These are phyloP conservation scores for Didymellaceae sp. DNA, from an alignment of 2,329 filamentous ascomycete species.

Conservation along the genomic window DNA sequence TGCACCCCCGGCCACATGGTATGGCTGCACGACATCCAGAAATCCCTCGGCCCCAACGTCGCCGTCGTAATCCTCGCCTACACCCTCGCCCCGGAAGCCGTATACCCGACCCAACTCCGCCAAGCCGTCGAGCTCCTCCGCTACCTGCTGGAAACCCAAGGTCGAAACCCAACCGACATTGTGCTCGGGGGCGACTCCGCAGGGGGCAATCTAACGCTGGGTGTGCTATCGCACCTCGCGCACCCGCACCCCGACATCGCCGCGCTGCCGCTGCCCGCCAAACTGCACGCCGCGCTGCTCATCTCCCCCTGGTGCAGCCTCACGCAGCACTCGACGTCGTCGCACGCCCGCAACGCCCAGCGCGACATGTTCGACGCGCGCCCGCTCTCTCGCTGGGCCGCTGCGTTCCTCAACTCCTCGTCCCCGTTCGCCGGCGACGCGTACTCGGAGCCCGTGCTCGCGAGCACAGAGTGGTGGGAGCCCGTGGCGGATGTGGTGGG, in stretches of 20 bases:
- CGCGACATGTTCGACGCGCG: constrained; percentile 58
- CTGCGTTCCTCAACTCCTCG: constrained; percentile 54
- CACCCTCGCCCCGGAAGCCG: constrained; percentile 58
- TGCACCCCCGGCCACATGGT: constrained; percentile 56
- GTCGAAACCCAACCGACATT: constrained; percentile 50
- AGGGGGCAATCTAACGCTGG: constrained; percentile 57
- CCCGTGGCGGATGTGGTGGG: constrained; percentile 53
- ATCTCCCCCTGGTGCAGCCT: constrained; percentile 67
- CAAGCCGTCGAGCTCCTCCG: constrained; percentile 55
- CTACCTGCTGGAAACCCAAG: constrained; percentile 49
- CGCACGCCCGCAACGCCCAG: constrained; percentile 54
- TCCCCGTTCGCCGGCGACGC: constrained; percentile 56
- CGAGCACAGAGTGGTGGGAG: constrained; percentile 61
- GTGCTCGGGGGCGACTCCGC: constrained; percentile 61
- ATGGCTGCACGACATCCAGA: constrained; percentile 55
- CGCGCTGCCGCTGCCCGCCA: constrained; percentile 49
- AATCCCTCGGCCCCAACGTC: constrained; percentile 55
- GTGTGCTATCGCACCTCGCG: constrained; percentile 57
- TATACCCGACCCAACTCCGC: constrained; percentile 57
- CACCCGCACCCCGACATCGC: constrained; percentile 64
- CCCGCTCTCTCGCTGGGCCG: constrained; percentile 55
- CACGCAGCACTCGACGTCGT: constrained; percentile 50
- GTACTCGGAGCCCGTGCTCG: constrained; percentile 61
- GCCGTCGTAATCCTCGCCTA: constrained; percentile 64
- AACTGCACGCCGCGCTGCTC: constrained; percentile 59